Percentiles rank a stretch among this genome's conserved stretches.
Evolutionary conservation across 129 eudicot species (phyloP).

Genomic region (Cynara cardunculus): DNA sequence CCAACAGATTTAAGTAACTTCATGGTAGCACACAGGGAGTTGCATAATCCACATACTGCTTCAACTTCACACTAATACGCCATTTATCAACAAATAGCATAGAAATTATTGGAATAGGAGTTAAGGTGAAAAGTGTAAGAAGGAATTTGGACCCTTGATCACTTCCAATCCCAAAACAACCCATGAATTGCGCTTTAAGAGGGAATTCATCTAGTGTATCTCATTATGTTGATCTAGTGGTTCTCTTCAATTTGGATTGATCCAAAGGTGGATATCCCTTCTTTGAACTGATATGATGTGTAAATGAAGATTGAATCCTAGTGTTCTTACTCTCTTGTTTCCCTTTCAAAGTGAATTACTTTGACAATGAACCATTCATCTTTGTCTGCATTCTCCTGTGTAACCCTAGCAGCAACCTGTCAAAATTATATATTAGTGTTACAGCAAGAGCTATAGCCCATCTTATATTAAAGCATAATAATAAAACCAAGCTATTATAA

Average conservation of each 20-base stretch:
- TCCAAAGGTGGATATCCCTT: too few species aligned
- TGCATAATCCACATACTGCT: constrained; percentile 11
- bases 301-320: not conserved
- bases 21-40: not conserved
- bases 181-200: too few species aligned
- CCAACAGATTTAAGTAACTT: constrained; percentile 10
- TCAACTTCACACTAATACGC: not conserved
- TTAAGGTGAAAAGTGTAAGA: too few species aligned
- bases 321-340: constrained; percentile 70
- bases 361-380: constrained; percentile 95
- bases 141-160: too few species aligned
- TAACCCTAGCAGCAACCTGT: constrained; percentile 94
- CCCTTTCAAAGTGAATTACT: constrained; percentile 91
- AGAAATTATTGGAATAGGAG: too few species aligned
- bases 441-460: not conserved
- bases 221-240: too few species aligned
- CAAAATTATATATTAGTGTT: constrained; percentile 12
- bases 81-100: constrained; percentile 6
- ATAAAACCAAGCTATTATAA: not conserved
- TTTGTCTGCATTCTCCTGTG: constrained; percentile 72
- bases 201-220: too few species aligned
- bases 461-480: not conserved
- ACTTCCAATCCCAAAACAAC: too few species aligned
- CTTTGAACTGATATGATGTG: not conserved
- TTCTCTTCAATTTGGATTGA: too few species aligned